phyloP scores from a whole-genome alignment of 345 rosid genomes.

The Noccaea bulbosa region DNA sequence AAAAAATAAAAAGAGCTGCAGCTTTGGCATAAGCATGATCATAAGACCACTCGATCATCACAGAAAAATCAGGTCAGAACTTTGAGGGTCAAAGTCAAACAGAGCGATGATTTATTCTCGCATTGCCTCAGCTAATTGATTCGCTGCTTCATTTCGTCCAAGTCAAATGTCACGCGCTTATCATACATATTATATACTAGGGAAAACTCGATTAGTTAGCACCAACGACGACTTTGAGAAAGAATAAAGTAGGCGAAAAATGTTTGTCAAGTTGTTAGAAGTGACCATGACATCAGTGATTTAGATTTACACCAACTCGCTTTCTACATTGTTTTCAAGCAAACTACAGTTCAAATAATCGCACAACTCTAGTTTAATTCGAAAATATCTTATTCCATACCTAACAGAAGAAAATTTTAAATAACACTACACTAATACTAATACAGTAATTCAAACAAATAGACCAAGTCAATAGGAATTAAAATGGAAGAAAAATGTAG shows the following conservation, averaged over 20 bases:
- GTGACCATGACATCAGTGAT: constrained; percentile 4
- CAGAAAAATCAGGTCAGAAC: no score
- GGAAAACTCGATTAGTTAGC: neutral
- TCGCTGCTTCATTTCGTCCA: neutral
- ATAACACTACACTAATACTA: neutral
- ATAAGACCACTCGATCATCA: no score
- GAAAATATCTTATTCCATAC: neutral
- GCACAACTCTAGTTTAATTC: neutral
- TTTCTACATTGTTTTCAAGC: constrained; percentile 1
- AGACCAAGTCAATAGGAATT: constrained; percentile 1
- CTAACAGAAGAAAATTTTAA: neutral
- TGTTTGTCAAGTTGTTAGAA: constrained; percentile 17
- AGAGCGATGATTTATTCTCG: neutral
- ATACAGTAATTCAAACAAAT: neutral
- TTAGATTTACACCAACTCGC: neutral
- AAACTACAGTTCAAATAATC: neutral
- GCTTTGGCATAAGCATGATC: no score
- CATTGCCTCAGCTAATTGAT: constrained; percentile 6
- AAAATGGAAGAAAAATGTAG: neutral
- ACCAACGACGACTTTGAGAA: neutral
- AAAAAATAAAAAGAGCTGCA: no score
- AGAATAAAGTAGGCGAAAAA: neutral
- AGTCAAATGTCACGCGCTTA: neutral
- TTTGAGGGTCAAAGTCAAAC: no score
- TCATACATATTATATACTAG: neutral